A percentile compares a stretch with the other conserved stretches of the same genome.
These are phyloP conservation scores for Eragrostis nindensis DNA, from an alignment of 176 grass and related monocot genomes.

Conservation along the genomic window DNA sequence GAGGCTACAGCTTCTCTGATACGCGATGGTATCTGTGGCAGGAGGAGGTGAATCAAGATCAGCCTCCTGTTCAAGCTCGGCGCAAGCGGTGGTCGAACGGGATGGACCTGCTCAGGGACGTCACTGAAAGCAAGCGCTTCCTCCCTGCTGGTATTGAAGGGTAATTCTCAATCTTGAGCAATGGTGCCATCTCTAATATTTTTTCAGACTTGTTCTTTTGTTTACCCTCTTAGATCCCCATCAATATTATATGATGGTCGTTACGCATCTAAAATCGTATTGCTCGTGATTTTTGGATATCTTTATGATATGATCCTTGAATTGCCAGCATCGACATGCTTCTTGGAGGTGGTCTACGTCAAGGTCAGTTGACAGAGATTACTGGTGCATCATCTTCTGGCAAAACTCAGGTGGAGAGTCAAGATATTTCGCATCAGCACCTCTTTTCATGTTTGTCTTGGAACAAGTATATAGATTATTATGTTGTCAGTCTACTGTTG, in stretches of 20 bases:
- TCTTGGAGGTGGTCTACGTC: slow-evolving; percentile 77
- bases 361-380: slow-evolving; percentile 78
- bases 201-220: not conserved
- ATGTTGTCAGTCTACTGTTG: not conserved
- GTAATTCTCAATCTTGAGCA: slow-evolving; percentile 34
- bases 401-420: slow-evolving; percentile 71
- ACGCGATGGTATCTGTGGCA: not conserved
- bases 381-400: slow-evolving; percentile 81
- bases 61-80: not conserved
- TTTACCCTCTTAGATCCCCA: not conserved
- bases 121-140: slow-evolving; percentile 35
- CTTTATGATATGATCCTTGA: slow-evolving; percentile 21
- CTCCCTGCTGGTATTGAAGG: slow-evolving; percentile 48
- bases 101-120: slow-evolving; percentile 40
- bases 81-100: slow-evolving; percentile 2
- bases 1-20: not conserved
- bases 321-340: slow-evolving; percentile 69
- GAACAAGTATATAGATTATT: not conserved
- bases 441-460: not conserved
- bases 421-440: slow-evolving; percentile 1
- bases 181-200: not conserved
- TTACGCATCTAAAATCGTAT: not conserved
- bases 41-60: slow-evolving; percentile 21
- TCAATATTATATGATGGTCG: too few species aligned
- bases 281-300: not conserved